Conservation (phyloP, 106 monocot species). For the Apostasia ramifera region DNA sequence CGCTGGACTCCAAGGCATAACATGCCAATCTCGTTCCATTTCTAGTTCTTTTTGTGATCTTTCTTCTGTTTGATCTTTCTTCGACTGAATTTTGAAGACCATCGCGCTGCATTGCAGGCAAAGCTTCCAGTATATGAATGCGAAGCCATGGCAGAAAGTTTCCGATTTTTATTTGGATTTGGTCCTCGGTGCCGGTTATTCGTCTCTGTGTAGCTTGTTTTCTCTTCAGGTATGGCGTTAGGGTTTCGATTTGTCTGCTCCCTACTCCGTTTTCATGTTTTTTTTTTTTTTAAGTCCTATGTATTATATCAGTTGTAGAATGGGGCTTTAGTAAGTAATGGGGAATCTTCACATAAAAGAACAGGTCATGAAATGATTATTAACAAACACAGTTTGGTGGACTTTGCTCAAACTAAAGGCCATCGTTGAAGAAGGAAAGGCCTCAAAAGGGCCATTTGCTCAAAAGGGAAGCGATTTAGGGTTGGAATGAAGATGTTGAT, state of each 20-base stretch:
- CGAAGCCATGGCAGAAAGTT: slow-evolving; percentile 59
- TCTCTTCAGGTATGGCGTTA: slow-evolving; percentile 6
- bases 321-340: too few species aligned
- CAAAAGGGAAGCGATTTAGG: too few species aligned
- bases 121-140: slow-evolving; percentile 70
- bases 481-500: too few species aligned
- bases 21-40: not conserved
- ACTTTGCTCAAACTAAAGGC: too few species aligned
- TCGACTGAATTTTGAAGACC: not conserved
- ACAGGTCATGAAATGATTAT: too few species aligned
- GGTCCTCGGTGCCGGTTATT: slow-evolving; percentile 28
- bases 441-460: too few species aligned
- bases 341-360: too few species aligned
- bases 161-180: slow-evolving; percentile 61
- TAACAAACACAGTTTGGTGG: too few species aligned
- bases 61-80: not conserved
- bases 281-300: too few species aligned
- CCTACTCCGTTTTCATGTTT: not conserved
- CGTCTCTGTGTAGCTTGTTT: slow-evolving; percentile 36
- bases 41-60: not conserved
- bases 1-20: slow-evolving; percentile 67
- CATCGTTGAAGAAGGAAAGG: too few species aligned
- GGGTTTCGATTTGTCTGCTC: not conserved
- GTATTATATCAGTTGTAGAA: too few species aligned
- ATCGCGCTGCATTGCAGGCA: slow-evolving; percentile 24